Conservation (phyloP, 139 green algal genomes). For the Chlorella sorokiniana region DNA sequence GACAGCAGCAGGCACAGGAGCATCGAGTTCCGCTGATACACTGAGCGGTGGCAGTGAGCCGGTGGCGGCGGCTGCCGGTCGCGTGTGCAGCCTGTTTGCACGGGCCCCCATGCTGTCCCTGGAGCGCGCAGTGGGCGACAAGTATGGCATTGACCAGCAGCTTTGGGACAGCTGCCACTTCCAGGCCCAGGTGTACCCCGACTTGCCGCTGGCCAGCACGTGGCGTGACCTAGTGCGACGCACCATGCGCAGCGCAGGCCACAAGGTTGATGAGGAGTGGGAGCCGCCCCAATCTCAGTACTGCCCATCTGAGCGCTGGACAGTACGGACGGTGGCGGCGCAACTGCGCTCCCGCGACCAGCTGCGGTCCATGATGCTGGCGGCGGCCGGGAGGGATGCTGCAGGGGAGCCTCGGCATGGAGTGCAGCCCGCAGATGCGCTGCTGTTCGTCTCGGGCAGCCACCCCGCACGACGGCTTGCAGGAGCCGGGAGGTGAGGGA, state of each 20-base stretch:
- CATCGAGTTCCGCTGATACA: not conserved
- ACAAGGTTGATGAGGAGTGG: not conserved
- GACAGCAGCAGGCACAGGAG: not conserved
- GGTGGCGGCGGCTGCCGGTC: not conserved
- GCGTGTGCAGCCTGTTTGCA: not conserved
- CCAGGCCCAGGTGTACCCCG: conserved; percentile 64
- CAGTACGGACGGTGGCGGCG: conserved; percentile 48
- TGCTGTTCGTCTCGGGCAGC: conserved; percentile 75
- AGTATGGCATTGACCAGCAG: conserved; percentile 44
- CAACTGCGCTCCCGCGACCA: conserved; percentile 46
- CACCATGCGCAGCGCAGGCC: conserved; percentile 2
- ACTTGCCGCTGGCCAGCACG: conserved; percentile 69
- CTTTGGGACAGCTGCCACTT: conserved; percentile 66
- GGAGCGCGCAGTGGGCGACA: conserved; percentile 38
- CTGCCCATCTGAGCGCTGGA: not conserved
- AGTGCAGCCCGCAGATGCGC: conserved; percentile 46
- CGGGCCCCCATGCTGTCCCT: conserved; percentile 11
- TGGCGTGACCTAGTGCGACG: conserved; percentile 54
- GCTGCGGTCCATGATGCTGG: conserved; percentile 39
- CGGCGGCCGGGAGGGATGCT: conserved; percentile 7
- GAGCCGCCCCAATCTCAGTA: not conserved
- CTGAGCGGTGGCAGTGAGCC: not conserved
- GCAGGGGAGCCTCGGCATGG: not conserved
- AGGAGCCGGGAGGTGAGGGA: conserved; percentile 11
- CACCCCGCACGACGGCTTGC: conserved; percentile 66